Base-by-base conservation (phyloP, 441 rosid genomes). In the Metrosideros polymorpha region DNA sequence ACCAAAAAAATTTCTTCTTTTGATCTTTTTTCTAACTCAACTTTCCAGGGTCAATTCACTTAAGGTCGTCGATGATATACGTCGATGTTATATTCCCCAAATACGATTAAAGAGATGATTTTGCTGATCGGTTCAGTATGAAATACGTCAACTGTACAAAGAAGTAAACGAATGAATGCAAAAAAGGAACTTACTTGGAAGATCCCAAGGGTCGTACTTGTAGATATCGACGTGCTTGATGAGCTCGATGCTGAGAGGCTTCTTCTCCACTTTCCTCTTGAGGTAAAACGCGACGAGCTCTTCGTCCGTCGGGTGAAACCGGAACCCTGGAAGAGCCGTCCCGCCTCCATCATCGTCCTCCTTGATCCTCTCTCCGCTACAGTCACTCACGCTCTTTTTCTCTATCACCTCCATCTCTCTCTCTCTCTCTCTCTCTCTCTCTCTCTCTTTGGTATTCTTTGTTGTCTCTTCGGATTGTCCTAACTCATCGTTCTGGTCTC, bases 161-260 rank as follows among this genome's bases (percentile, higher is more conserved):
- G 59, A 32, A 50, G 51, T 30, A 17, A 5, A 27, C 35, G 29
- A 53, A 43, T 19, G 43, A 56, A 39, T 19, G 55, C 12, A 6
- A 76, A 57, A 52, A 5, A n/a, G 12, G 14, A 30, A n/a, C 95
- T 90, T 90, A 93, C 96, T 94, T 79, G 96, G 92, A 83, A 94
- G 95, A 90, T 94, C 94, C 96, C 96, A 93, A 0, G 96, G 96
- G 86, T 94, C 95, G 32, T 92, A 90, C 79, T 93, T 93, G 92
- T 94, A 94, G 90, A 94, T 93, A 61, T 94, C 96, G 25, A 91
- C 82, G 87, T 92, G 93, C 76, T 92, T 92, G 91, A 94, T 94
- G 84, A 94, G 88, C 52, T 94, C 94, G 61, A 92, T 86, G 7
- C 89, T 84, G 30, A 90, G 84, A 5, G 94, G 91, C 47, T 88